These are phyloP conservation scores for Ilex paraguariensis DNA, from an alignment of 305 asterid genomes.

Conservation along the genomic window DNA sequence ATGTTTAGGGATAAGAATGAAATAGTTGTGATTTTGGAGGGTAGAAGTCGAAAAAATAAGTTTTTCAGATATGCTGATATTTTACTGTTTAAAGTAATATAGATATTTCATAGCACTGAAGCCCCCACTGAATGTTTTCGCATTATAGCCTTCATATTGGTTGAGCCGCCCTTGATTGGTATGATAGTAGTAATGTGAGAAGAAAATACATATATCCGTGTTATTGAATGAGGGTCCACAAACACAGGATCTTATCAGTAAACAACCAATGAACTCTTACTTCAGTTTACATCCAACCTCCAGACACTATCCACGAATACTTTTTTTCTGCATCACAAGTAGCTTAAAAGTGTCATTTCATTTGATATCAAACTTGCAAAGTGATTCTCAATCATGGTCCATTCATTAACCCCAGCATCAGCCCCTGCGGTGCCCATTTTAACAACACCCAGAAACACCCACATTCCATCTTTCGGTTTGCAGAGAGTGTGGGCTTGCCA, in stretches of 20 bases:
- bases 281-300: conserved; percentile 4
- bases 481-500: conserved; percentile 15
- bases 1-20: too few species aligned
- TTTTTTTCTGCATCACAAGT: conserved; percentile 13
- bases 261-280: conserved; percentile 28
- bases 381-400: conserved; percentile 31
- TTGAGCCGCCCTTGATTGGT: too few species aligned
- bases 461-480: conserved; percentile 15
- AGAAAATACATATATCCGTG: too few species aligned
- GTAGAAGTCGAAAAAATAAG: too few species aligned
- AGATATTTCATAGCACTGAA: too few species aligned
- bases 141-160: too few species aligned
- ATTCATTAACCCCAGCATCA: conserved; percentile 32
- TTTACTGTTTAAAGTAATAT: too few species aligned
- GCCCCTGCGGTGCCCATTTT: conserved; percentile 28
- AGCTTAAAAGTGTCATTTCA: conserved; percentile 27
- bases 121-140: too few species aligned
- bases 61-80: too few species aligned
- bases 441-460: conserved; percentile 25
- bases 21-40: too few species aligned
- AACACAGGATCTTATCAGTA: conserved; percentile 25
- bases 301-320: conserved; percentile 2
- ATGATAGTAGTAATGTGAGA: too few species aligned
- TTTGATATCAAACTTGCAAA: conserved; percentile 3
- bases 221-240: conserved; percentile 15